A percentile compares a stretch with the other conserved stretches of the same genome.
phyloP scores from a whole-genome alignment of 495 filamentous ascomycete species.

The Neurospora tetrasperma region DNA sequence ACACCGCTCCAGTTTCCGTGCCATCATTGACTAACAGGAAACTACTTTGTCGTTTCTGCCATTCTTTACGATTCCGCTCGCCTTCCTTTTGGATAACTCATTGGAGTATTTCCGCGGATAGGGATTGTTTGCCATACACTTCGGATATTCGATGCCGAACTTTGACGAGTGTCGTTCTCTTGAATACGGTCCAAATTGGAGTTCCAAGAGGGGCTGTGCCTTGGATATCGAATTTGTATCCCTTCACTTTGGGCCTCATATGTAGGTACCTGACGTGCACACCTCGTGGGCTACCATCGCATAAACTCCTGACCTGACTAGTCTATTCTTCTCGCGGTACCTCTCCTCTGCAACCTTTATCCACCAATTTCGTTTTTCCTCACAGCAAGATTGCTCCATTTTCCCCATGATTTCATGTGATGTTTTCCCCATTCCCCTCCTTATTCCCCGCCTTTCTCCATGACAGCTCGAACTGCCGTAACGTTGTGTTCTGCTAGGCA shows the following conservation, averaged over 20 bases:
- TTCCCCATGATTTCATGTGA: neutral
- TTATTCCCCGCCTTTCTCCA: neutral
- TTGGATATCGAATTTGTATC: neutral
- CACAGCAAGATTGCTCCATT: neutral
- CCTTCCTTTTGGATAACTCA: neutral
- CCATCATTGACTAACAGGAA: neutral
- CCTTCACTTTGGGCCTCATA: neutral
- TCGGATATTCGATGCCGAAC: neutral
- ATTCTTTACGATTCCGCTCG: neutral
- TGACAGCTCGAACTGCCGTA: neutral
- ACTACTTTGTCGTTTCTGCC: neutral
- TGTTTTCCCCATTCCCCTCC: neutral
- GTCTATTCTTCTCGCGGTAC: neutral
- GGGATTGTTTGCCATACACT: neutral
- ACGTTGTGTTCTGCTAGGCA: neutral
- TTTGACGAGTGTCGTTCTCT: neutral
- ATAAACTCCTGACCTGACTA: neutral
- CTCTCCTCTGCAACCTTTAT: neutral
- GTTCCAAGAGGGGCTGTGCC: neutral
- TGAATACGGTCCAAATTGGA: neutral
- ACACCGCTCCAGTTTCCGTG: neutral
- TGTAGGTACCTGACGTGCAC: neutral
- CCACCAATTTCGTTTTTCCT: neutral
- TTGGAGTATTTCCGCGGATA: neutral
- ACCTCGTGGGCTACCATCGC: neutral